Evolutionary conservation across 345 rosid species (phyloP).

Genomic region (Excoecaria agallocha): DNA sequence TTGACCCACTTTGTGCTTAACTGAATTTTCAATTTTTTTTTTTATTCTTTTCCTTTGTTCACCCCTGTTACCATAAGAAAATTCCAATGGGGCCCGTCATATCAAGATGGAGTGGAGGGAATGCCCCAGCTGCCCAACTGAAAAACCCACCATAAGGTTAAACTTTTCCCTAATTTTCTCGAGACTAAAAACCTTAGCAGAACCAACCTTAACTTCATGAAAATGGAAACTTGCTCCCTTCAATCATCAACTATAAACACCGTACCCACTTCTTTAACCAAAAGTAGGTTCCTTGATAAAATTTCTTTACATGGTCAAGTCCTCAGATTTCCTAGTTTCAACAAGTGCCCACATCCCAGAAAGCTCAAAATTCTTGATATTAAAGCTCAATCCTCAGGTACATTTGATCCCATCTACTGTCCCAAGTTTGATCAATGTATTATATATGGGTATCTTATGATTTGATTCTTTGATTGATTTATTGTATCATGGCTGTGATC

Average conservation of each 20-base stretch:
- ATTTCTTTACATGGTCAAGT: constrained; percentile 29
- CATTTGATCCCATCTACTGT: not conserved
- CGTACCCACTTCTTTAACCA: constrained; percentile 40
- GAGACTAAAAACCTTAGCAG: not conserved
- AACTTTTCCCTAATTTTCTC: not conserved
- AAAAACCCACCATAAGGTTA: not conserved
- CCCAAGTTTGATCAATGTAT: not conserved
- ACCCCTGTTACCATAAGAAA: no score
- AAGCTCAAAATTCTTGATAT: constrained; percentile 37
- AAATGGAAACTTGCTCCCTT: constrained; percentile 65
- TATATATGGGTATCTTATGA: constrained; percentile 8
- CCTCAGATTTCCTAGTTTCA: constrained; percentile 43
- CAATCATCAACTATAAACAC: constrained; percentile 56
- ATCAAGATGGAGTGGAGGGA: constrained; percentile 57
- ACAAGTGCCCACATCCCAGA: constrained; percentile 28
- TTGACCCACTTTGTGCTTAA: no score
- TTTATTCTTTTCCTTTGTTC: no score
- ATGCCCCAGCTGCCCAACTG: constrained; percentile 26
- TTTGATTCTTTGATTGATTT: constrained; percentile 2
- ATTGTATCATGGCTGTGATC: constrained; percentile 8
- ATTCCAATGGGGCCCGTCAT: constrained; percentile 69
- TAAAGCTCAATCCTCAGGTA: constrained; percentile 57
- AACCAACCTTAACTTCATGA: not conserved
- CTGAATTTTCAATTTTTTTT: no score
- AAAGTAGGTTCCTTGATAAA: constrained; percentile 40